Conservation (phyloP, 2,329 filamentous ascomycete genomes). For the Aaosphaeria arxii region DNA sequence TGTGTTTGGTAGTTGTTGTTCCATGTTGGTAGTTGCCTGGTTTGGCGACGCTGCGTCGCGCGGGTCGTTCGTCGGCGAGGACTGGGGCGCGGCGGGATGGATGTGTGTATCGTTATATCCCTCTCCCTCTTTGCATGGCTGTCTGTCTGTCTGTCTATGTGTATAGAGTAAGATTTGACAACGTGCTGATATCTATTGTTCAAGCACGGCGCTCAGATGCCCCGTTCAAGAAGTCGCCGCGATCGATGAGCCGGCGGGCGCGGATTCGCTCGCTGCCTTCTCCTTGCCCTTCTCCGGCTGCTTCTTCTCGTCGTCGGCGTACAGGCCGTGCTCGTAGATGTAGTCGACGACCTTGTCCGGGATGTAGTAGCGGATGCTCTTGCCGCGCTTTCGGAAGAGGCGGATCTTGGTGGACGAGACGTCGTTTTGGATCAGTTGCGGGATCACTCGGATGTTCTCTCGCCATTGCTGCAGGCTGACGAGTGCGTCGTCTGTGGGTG, state of each 20-base stretch:
- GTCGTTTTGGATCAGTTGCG: constrained; percentile 83
- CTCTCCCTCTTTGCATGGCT: too few species aligned
- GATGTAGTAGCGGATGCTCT: constrained; percentile 42
- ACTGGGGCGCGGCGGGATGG: too few species aligned
- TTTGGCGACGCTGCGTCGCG: too few species aligned
- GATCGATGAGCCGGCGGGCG: constrained; percentile 17
- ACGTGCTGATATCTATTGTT: too few species aligned
- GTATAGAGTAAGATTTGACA: too few species aligned
- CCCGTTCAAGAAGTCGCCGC: constrained; percentile 3
- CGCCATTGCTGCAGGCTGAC: constrained; percentile 79
- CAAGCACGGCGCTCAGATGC: too few species aligned
- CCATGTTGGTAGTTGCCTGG: too few species aligned
- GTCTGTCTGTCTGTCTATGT: too few species aligned
- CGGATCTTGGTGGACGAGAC: constrained; percentile 81
- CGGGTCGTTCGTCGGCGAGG: too few species aligned
- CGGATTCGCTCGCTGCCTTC: constrained; percentile 16
- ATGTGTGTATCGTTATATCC: too few species aligned
- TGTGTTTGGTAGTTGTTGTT: too few species aligned
- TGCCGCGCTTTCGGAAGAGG: constrained; percentile 55
- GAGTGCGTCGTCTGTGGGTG: constrained; percentile 66
- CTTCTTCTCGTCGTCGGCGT: constrained; percentile 37
- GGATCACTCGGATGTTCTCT: constrained; percentile 83
- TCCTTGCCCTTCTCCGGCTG: constrained; percentile 33
- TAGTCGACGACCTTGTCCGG: constrained; percentile 38
- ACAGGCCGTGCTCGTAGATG: constrained; percentile 40